Percentiles rank a stretch among this genome's conserved stretches.
Conservation (phyloP, 345 rosid genomes). For the Noccaea caerulescens region DNA sequence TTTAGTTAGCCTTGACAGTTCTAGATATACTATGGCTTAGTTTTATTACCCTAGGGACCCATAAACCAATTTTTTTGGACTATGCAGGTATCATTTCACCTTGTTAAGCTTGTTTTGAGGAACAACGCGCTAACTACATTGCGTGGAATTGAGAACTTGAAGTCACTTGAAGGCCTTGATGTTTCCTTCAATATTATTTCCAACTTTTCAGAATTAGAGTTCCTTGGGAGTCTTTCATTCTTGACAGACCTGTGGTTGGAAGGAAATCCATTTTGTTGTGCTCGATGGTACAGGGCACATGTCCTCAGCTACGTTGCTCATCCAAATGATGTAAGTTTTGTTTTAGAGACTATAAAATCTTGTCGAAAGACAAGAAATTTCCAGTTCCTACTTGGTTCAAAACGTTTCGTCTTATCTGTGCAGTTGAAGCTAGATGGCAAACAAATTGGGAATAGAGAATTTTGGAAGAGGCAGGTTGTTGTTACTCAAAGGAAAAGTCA, state of each 20-base stretch:
- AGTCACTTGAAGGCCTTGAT: constrained; percentile 97
- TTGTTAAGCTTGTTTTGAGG: constrained; percentile 92
- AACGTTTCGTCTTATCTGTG: constrained; percentile 27
- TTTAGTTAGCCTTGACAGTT: constrained; percentile 23
- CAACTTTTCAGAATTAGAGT: constrained; percentile 85
- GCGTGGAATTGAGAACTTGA: constrained; percentile 91
- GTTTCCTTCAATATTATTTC: constrained; percentile 91
- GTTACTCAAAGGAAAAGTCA: constrained; percentile 81
- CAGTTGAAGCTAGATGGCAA: constrained; percentile 88
- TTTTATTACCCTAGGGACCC: constrained; percentile 41
- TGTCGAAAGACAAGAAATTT: constrained; percentile 14
- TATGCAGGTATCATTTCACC: constrained; percentile 85
- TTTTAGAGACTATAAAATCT: constrained; percentile 5
- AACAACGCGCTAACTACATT: constrained; percentile 88
- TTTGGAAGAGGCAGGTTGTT: constrained; percentile 89
- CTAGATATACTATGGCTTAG: constrained; percentile 5
- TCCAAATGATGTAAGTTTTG: constrained; percentile 66
- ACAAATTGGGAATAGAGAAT: constrained; percentile 77
- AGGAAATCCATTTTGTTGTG: constrained; percentile 92
- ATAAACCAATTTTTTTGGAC: constrained; percentile 47
- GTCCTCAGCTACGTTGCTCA: constrained; percentile 75
- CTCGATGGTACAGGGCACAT: constrained; percentile 91
- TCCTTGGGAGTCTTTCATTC: constrained; percentile 65
- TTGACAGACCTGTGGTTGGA: constrained; percentile 89
- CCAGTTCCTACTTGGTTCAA: constrained; percentile 13